Percentiles rank a stretch among this genome's conserved stretches.
phyloP scores from a whole-genome alignment of 139 green algal species.

The Raphidocelis subcapitata region DNA sequence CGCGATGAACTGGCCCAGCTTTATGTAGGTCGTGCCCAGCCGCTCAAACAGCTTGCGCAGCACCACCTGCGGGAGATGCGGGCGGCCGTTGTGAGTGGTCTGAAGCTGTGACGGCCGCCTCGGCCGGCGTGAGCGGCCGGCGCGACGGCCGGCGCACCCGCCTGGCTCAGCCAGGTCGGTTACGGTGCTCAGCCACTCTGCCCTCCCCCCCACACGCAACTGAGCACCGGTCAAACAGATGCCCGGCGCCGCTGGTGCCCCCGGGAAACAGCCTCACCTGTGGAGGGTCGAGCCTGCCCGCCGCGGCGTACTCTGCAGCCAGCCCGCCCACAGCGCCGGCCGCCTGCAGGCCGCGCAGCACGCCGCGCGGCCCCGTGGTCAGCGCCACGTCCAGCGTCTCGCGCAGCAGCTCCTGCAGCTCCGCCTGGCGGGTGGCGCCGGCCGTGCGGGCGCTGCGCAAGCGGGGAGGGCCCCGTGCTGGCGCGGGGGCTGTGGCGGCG shows the following conservation, averaged over 20 bases:
- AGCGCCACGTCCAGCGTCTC: slow-evolving; percentile 51
- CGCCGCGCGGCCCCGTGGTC: slow-evolving; percentile 48
- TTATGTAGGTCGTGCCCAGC: slow-evolving; percentile 95
- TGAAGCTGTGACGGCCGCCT: slow-evolving; percentile 1
- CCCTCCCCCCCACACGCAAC: too few species aligned
- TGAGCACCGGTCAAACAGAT: too few species aligned
- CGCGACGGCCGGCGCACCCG: too few species aligned
- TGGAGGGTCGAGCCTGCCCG: slow-evolving; percentile 17
- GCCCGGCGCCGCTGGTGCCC: too few species aligned
- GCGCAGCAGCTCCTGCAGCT: slow-evolving; percentile 54
- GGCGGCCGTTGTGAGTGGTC: slow-evolving; percentile 1
- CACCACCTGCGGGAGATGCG: slow-evolving; percentile 38
- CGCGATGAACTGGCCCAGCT: slow-evolving; percentile 77
- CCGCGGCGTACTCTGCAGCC: slow-evolving; percentile 36
- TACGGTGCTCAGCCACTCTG: too few species aligned
- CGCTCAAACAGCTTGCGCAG: slow-evolving; percentile 92
- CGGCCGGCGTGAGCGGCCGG: background rate
- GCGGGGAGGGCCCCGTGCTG: too few species aligned
- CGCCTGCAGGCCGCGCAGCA: slow-evolving; percentile 59
- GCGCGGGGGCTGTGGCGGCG: too few species aligned
- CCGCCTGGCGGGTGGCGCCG: too few species aligned
- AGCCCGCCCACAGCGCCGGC: slow-evolving; percentile 44
- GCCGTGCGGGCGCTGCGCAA: too few species aligned
- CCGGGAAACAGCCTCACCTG: slow-evolving; percentile 14
- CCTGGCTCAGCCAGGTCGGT: background rate